These are phyloP conservation scores for Penicillium sp. DNA, from an alignment of 2,329 filamentous ascomycete species.

Conservation along the genomic window DNA sequence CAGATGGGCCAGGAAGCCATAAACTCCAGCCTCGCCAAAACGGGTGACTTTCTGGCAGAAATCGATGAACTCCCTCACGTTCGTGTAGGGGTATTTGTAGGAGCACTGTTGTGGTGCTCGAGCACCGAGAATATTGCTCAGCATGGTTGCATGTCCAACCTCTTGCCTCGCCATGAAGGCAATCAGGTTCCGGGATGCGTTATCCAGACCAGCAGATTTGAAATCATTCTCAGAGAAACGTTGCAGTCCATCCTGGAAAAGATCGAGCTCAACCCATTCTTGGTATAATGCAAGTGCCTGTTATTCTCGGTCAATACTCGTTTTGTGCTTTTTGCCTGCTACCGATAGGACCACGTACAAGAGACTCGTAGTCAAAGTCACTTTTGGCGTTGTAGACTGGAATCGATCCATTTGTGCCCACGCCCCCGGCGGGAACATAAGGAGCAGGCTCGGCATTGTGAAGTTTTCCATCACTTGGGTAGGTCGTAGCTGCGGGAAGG, in stretches of 20 bases:
- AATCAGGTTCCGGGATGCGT: constrained; percentile 72
- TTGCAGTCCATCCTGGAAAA: constrained; percentile 76
- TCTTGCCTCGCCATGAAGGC: constrained; percentile 80
- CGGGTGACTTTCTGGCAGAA: constrained; percentile 86
- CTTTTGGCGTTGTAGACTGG: constrained; percentile 78
- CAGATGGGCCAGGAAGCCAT: constrained; percentile 78
- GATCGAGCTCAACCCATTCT: constrained; percentile 83
- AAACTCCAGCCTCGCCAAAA: constrained; percentile 78
- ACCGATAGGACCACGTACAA: constrained; percentile 44
- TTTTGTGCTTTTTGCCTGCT: neutral
- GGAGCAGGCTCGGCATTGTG: constrained; percentile 71
- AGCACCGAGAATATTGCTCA: constrained; percentile 76
- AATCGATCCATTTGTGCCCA: constrained; percentile 76
- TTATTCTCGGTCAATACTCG: neutral
- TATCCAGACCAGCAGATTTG: constrained; percentile 66
- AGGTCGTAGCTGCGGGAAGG: constrained; percentile 66
- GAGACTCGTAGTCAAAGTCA: constrained; percentile 82
- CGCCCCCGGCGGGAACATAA: constrained; percentile 72
- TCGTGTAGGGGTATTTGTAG: constrained; percentile 80
- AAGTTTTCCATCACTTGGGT: constrained; percentile 72
- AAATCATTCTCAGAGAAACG: constrained; percentile 73
- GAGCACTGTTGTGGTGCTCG: constrained; percentile 74
- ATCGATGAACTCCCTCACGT: constrained; percentile 76
- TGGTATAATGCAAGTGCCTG: constrained; percentile 73
- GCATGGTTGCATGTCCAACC: constrained; percentile 73